These are phyloP conservation scores for Podospora pseudopauciseta DNA, from an alignment of 495 filamentous ascomycete species.

Conservation along the genomic window DNA sequence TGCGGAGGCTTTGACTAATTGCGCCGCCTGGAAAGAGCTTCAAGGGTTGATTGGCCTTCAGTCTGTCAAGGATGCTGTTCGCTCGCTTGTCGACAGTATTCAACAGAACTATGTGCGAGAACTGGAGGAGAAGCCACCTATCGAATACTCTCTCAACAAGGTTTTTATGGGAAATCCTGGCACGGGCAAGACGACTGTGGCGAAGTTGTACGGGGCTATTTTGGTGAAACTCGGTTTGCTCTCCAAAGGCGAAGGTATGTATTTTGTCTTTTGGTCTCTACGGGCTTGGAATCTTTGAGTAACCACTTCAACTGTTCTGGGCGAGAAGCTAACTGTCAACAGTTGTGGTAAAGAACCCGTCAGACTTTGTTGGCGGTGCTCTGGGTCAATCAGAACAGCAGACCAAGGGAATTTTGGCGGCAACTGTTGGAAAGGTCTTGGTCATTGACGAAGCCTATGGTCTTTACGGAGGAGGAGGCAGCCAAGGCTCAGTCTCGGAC, in stretches of 20 bases:
- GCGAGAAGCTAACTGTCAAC: slow-evolving; percentile 27
- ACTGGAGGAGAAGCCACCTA: slow-evolving; percentile 51
- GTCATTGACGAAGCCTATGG: slow-evolving; percentile 75
- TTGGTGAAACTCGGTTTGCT: slow-evolving; percentile 59
- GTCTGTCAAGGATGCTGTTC: slow-evolving; percentile 60
- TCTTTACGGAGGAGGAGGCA: slow-evolving; percentile 37
- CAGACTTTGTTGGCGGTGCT: slow-evolving; percentile 64
- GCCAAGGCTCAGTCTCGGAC: slow-evolving; percentile 37
- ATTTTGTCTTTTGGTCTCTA: background rate
- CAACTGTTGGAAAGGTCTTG: slow-evolving; percentile 66
- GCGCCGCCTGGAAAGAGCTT: slow-evolving; percentile 57
- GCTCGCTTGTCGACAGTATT: slow-evolving; percentile 55
- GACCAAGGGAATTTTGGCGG: slow-evolving; percentile 66
- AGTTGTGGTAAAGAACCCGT: slow-evolving; percentile 64
- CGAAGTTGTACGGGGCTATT: slow-evolving; percentile 67
- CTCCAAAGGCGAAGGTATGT: slow-evolving; percentile 59
- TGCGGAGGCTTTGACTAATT: slow-evolving; percentile 44
- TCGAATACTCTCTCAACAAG: slow-evolving; percentile 62
- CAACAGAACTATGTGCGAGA: slow-evolving; percentile 61
- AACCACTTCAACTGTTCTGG: background rate
- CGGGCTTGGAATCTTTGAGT: background rate
- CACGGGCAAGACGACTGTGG: slow-evolving; percentile 75
- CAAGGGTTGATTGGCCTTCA: slow-evolving; percentile 57
- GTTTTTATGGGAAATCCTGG: slow-evolving; percentile 69
- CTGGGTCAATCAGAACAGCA: slow-evolving; percentile 66